Base-by-base conservation (phyloP, 768 basidiomycete genomes). In the Trichaptum fuscoviolaceum region DNA sequence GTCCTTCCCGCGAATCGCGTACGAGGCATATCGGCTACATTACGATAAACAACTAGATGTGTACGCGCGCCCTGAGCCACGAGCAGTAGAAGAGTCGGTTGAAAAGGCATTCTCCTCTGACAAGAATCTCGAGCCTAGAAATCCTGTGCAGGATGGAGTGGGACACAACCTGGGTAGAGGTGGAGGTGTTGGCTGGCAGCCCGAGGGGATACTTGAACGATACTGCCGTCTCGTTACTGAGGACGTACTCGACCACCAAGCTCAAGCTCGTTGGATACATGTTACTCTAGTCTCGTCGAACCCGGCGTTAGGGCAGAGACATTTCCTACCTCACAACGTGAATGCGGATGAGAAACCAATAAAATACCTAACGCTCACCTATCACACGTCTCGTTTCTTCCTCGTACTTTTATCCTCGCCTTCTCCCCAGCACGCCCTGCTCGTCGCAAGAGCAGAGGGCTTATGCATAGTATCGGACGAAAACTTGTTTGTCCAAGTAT, bases 11-110 rank as follows among this genome's bases (percentile, higher is more conserved):
- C 79, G 89, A n/a, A 91, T 90, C 64, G 70, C 86, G 4, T 85
- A 82, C 65, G 81, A 87, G 35, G 89, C 90, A 0, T 83, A 80
- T 77, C 78, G 79, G 23, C 72, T 91, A 62, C 88, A 90, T 71
- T 90, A 89, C 72, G 64, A 70, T 36, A 88, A 87, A 71, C 68
- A 75, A 7, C 77, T 91, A 23, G 80, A 83, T 64, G 83, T 90
- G 0, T 88, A 80, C 69, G 77, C 83, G 26, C 78, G 87, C 10
- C 89, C 89, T 0, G 88, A 88, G 64, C 87, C 86, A 1, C 70
- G 76, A 26, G 81, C 82, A 18, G 68, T 64, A 0, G 60, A 62
- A 17, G 59, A n/a, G 10, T 63, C 20, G 24, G 34, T 68, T 36
- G 67, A 68, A 61, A 5, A 57, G 62, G 20, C 36, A 27, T 35